Base-by-base conservation (phyloP, 805 yeast genomes). In the Saccharomyces eubayanus region DNA sequence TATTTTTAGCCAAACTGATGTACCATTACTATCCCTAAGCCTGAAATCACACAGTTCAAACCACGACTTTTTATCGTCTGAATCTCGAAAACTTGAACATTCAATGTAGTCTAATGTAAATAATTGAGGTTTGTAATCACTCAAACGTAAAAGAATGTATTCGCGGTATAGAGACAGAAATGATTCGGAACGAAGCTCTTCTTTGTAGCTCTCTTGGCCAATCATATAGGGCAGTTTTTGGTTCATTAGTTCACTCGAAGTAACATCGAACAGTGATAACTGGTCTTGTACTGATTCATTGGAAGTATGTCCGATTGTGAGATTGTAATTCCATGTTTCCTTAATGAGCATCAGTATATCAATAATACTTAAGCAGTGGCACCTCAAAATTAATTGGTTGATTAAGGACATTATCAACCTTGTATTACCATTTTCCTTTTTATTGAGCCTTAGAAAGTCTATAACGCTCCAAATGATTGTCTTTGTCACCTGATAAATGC, bases 271-370 rank as follows among this genome's bases (percentile, higher is more conserved):
- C 2, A 76, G 59, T 4, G 72, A 58, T 11, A 80, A 56, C 59
- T 82, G 83, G 12, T 69, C 68, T 48, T 71, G 74, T 2, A 81
- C 56, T 0, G 70, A 61, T 1, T 72, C 77, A 59, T 73, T 74
- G 9, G 75, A 74, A 0, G 82, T 69, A 10, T 70, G 61, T 20
- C 72, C 65, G n/a, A 77, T 63, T 28, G 61, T 63, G 2, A 74
- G 54, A 2, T 74, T 58, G 14, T 73, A 64, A 11, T 58, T 63
- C 28, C 77, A 55, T 0, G 82, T 80, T 1, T 76, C 46, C 43
- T 65, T 65, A 12, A 75, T 71, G 2, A 82, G 57, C 20, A 61
- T 58, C 55, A 75, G 59, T 2, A 78, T 72, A 21, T 72, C 61
- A 4, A 62, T 52, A 6, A 77, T 61, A 58, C 79, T 72, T 4